phyloP scores from a whole-genome alignment of 306 rosid species.

The Benincasa hispida region DNA sequence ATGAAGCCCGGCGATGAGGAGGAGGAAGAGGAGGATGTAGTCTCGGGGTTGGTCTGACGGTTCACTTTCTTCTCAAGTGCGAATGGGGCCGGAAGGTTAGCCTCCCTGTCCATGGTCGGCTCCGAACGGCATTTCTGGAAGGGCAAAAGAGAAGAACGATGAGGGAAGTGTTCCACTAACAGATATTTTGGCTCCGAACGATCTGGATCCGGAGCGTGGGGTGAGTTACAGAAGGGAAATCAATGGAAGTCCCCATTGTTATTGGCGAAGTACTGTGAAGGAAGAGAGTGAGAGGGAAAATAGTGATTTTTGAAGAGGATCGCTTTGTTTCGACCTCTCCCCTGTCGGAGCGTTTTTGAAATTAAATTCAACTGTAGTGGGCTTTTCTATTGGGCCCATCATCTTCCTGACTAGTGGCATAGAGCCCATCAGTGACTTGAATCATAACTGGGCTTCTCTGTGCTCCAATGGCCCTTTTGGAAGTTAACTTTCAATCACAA shows the following conservation, averaged over 20 bases:
- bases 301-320: background rate
- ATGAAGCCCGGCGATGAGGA: conserved; percentile 50
- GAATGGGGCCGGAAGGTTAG: conserved; percentile 40
- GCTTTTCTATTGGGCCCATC: background rate
- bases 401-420: background rate
- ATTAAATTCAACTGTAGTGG: background rate
- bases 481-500: too few relatives aligned
- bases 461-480: background rate
- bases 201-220: background rate
- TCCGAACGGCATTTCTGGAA: conserved; percentile 48
- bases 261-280: background rate
- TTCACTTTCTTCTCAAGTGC: conserved; percentile 9
- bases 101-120: conserved; percentile 82
- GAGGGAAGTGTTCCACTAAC: background rate
- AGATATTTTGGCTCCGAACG: background rate
- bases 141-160: background rate
- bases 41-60: conserved; percentile 26
- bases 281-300: background rate
- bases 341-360: background rate
- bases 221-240: background rate
- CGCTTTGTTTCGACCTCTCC: background rate
- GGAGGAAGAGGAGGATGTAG: conserved; percentile 33
- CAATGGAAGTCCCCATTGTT: background rate
- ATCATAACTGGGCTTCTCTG: background rate
- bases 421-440: background rate